Evolutionary conservation across 1,284 basidiomycete species (phyloP), one percentile per base, ranked within the genome.

Genomic region (Volvariella surrecta): DNA sequence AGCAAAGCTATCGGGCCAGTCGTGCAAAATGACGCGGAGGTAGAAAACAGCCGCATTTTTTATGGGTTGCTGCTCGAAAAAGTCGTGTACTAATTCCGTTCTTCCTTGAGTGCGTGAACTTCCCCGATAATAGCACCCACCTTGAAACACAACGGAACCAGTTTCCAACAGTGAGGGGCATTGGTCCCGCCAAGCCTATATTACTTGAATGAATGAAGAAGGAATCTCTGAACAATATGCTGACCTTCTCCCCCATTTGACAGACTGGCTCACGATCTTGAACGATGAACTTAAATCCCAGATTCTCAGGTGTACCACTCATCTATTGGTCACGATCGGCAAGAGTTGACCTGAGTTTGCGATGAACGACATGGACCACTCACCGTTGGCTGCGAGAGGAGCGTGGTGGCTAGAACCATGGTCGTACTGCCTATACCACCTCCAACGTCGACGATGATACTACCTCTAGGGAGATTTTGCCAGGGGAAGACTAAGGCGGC

Each of bases 371-470:
- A 39, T 35, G 21, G 47, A 49, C 9, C 55, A 60, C 34, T 6
- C 34, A 35, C 7, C 13, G n/a, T 15, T 15, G n/a, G n/a, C n/a
- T n/a, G n/a, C n/a, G n/a, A 6, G 34, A 19, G n/a, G 47, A 78
- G 78, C 2, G 73, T 68, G 35, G 71, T 70, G 15, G 77, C 79
- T 16, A 88, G 71, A 34, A 76, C 50, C 73, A 87, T 77, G 16
- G 70, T 75, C 1, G 79, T 79, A n/a, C 77, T 79, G 7, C 84
- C 85, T 35, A 84, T 81, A 1, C 84, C 83, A 4, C 83, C 82
- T 0, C 84, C 84, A 1, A 88, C 82, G 50, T 88, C 84, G 2
- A 88, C 78, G 20, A 87, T 62, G 6, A 74, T 59, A 32, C 77
- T 74, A 2, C 71, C 71, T n/a, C 54, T 60, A 2, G 70, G 68